A percentile compares a stretch with the other conserved stretches of the same genome.
Conservation (phyloP, 83 land plant species). For the Larix sibirica region DNA sequence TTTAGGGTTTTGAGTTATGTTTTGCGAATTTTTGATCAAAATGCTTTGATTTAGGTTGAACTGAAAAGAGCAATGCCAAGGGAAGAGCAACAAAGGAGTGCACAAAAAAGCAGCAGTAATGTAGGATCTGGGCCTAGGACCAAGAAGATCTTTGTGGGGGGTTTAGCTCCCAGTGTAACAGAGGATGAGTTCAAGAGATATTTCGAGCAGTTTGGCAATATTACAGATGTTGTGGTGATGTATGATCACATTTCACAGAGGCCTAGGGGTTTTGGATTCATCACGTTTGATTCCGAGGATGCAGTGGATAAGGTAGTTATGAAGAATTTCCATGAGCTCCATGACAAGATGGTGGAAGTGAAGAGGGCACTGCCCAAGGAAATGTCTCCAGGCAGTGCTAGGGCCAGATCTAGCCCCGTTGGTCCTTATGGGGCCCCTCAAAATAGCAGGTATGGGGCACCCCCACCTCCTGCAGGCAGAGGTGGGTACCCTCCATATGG, state of each 20-base stretch:
- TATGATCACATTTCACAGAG: slow-evolving; percentile 64
- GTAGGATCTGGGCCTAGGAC: slow-evolving; percentile 35
- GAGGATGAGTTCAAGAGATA: slow-evolving; percentile 46
- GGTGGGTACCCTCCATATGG: slow-evolving; percentile 15
- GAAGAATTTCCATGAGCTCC: slow-evolving; percentile 62
- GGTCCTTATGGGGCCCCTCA: slow-evolving; percentile 25
- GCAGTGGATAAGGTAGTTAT: slow-evolving; percentile 50
- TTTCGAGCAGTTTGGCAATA: slow-evolving; percentile 65
- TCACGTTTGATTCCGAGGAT: slow-evolving; percentile 59
- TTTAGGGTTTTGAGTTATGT: background rate
- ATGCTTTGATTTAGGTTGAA: slow-evolving; percentile 7
- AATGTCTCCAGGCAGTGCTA: slow-evolving; percentile 3
- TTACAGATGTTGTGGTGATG: slow-evolving; percentile 66
- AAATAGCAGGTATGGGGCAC: slow-evolving; percentile 33
- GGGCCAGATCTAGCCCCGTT: slow-evolving; percentile 12
- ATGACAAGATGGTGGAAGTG: slow-evolving; percentile 67
- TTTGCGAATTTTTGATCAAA: background rate
- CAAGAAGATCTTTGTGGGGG: slow-evolving; percentile 30
- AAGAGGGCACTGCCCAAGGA: slow-evolving; percentile 66
- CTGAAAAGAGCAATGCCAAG: slow-evolving; percentile 20
- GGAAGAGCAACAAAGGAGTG: slow-evolving; percentile 27
- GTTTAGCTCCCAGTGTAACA: slow-evolving; percentile 18
- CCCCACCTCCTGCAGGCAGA: slow-evolving; percentile 14
- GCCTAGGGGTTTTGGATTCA: slow-evolving; percentile 66
- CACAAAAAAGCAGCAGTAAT: background rate